Conservation (phyloP, 805 yeast genomes). For the Sungouiozyma intestinalis region DNA sequence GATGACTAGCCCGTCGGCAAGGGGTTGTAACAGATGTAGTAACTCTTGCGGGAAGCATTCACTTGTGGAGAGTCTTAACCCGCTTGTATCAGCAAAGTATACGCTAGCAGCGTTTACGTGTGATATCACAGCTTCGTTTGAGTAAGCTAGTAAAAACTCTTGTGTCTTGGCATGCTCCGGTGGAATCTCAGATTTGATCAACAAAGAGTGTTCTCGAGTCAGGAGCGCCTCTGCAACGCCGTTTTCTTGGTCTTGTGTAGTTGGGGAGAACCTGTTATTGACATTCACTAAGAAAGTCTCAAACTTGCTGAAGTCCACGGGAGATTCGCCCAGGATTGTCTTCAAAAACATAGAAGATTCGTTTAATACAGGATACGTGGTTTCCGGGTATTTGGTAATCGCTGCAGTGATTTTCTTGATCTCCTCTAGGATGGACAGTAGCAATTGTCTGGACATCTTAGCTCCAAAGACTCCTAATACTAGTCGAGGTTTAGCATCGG, state of each 20-base stretch:
- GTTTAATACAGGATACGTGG: slow-evolving; percentile 31
- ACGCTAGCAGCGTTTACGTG: slow-evolving; percentile 23
- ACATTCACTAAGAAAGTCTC: slow-evolving; percentile 55
- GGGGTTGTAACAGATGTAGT: slow-evolving; percentile 30
- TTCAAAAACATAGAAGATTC: slow-evolving; percentile 26
- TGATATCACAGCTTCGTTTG: slow-evolving; percentile 22
- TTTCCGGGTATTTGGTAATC: slow-evolving; percentile 46
- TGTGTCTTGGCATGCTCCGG: slow-evolving; percentile 26
- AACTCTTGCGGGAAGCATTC: slow-evolving; percentile 25
- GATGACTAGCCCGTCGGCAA: slow-evolving; percentile 32
- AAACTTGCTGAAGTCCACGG: slow-evolving; percentile 44
- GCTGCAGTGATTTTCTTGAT: slow-evolving; percentile 50
- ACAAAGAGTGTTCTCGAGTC: slow-evolving; percentile 31
- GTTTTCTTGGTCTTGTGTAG: slow-evolving; percentile 23
- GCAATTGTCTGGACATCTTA: slow-evolving; percentile 58
- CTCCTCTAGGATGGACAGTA: slow-evolving; percentile 56
- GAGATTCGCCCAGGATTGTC: slow-evolving; percentile 33
- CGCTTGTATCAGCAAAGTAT: slow-evolving; percentile 25
- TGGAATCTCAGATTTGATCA: slow-evolving; percentile 54
- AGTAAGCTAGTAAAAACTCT: slow-evolving; percentile 20
- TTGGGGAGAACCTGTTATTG: slow-evolving; percentile 28
- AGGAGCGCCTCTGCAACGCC: slow-evolving; percentile 4
- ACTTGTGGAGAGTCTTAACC: slow-evolving; percentile 20
- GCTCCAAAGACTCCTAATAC: slow-evolving; percentile 52
- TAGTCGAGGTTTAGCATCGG: slow-evolving; percentile 29